Conservation (phyloP, 2,329 filamentous ascomycete genomes). For the Cladosporium cucumerinum region DNA sequence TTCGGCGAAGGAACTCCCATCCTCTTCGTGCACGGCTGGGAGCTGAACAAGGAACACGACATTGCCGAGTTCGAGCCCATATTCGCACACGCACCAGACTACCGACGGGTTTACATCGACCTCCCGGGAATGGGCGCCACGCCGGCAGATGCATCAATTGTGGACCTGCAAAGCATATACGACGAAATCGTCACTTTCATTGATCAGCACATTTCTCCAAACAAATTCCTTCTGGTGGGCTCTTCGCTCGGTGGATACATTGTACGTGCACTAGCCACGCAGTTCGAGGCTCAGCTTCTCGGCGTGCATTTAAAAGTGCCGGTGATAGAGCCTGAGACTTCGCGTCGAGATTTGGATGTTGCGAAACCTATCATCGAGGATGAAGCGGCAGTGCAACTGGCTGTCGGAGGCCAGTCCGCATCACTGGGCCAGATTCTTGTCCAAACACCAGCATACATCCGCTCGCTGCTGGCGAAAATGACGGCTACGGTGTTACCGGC, state of each 20-base stretch:
- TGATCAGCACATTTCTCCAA: conserved; percentile 14
- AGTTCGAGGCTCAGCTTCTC: conserved; percentile 1
- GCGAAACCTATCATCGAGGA: conserved; percentile 11
- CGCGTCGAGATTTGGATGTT: conserved; percentile 14
- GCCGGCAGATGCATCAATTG: background rate
- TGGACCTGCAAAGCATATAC: conserved; percentile 15
- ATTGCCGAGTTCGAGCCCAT: conserved; percentile 18
- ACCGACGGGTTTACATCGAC: conserved; percentile 17
- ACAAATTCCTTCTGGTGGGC: conserved; percentile 16
- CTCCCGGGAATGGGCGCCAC: conserved; percentile 18
- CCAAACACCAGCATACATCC: conserved; percentile 17
- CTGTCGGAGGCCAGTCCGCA: background rate
- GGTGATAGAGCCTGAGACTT: conserved; percentile 12
- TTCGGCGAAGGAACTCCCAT: conserved; percentile 15
- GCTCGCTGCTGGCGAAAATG: background rate
- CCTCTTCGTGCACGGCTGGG: conserved; percentile 19
- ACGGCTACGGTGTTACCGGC: conserved; percentile 6
- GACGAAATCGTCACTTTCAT: conserved; percentile 13
- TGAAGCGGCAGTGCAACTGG: background rate
- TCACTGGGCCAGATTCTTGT: conserved; percentile 15
- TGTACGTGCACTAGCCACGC: conserved; percentile 16
- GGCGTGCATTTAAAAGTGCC: conserved; percentile 18
- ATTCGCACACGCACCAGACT: conserved; percentile 6
- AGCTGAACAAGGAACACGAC: conserved; percentile 11
- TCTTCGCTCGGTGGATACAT: conserved; percentile 19